Conservation (phyloP, 345 rosid genomes). For the Aegle marmelos region DNA sequence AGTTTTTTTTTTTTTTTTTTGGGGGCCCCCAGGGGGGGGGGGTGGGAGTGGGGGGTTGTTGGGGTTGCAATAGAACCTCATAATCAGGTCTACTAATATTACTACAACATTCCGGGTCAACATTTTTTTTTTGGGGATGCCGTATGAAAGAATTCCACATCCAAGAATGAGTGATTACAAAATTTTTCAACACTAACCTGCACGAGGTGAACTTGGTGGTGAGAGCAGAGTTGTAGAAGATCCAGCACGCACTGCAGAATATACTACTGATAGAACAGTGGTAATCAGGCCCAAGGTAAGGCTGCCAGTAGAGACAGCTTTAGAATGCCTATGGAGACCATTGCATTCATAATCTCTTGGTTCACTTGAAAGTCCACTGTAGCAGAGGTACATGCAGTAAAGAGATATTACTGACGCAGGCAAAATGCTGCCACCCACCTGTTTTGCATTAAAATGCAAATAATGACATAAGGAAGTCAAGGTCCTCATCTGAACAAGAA, state of each 20-base stretch:
- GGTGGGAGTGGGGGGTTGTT: too few relatives aligned
- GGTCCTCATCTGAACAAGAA: not conserved
- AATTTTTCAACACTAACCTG: conserved; percentile 42
- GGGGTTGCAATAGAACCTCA: too few relatives aligned
- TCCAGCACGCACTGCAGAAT: conserved; percentile 98
- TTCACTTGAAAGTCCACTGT: conserved; percentile 95
- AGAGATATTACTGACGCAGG: conserved; percentile 91
- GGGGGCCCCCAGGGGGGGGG: too few relatives aligned
- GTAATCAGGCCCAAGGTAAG: conserved; percentile 84
- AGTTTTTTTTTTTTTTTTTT: too few relatives aligned
- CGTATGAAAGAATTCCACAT: not conserved
- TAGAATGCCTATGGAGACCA: conserved; percentile 89
- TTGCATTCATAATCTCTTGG: conserved; percentile 92
- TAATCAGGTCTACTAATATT: not conserved
- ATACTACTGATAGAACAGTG: conserved; percentile 88
- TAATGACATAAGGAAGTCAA: not conserved
- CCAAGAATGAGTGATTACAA: not conserved
- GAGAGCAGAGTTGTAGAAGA: conserved; percentile 88
- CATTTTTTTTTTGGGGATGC: not conserved
- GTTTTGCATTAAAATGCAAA: conserved; percentile 21
- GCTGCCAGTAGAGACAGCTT: conserved; percentile 85
- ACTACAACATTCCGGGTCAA: not conserved
- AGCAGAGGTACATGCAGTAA: conserved; percentile 96
- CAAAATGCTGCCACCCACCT: conserved; percentile 93
- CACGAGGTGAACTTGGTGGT: conserved; percentile 89